Base-by-base conservation (phyloP, 2,329 filamentous ascomycete genomes). In the Phialemonium atrogriseum region DNA sequence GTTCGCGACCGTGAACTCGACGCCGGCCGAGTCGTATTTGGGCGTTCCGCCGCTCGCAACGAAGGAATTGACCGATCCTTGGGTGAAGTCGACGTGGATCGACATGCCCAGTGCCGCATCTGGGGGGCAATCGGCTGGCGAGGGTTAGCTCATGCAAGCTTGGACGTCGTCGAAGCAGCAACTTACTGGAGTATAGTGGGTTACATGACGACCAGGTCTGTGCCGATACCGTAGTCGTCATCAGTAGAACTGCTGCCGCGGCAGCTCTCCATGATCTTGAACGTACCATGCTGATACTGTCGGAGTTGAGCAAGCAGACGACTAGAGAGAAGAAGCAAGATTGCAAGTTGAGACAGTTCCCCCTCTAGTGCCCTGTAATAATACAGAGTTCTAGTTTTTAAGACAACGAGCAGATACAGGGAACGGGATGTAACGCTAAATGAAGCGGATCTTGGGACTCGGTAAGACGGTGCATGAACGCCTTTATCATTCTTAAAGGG, bases 21-120 rank as follows among this genome's bases (percentile, higher is more conserved):
- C 88, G 37, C 91, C 91, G 52, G 88, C 73, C 8, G 67, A 66
- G 52, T 69, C 73, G 62, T 94, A 96, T 2, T 76, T 77, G 4
- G 84, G 77, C 12, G 66, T 69, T 32, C 84, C 81, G 19, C 72
- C 75, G 27, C 68, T 66, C 5, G 79, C 58, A 3, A 72, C 77
- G 58, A 95, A 96, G 27, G 84, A 82, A 56, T 84, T 77, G 29
- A 91, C 88, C 18, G 66, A 58, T 39, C 84, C 84, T 42, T 81
- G 64, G 20, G 75, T 80, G 59, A 96, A 94, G 62, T 95, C 85
- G 58, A 91, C 79, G 40, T 75, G 70, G 47, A 88, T 79, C n/a
- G 83, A 73, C 64, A 77, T 84, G 35, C 85, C 87, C 4, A 96
- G 73, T 1, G 87, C 89, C 7, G 84, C 76, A 52, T 95, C 67